Conservation (phyloP, 2,329 filamentous ascomycete genomes). For the Trichoderma koningii region DNA sequence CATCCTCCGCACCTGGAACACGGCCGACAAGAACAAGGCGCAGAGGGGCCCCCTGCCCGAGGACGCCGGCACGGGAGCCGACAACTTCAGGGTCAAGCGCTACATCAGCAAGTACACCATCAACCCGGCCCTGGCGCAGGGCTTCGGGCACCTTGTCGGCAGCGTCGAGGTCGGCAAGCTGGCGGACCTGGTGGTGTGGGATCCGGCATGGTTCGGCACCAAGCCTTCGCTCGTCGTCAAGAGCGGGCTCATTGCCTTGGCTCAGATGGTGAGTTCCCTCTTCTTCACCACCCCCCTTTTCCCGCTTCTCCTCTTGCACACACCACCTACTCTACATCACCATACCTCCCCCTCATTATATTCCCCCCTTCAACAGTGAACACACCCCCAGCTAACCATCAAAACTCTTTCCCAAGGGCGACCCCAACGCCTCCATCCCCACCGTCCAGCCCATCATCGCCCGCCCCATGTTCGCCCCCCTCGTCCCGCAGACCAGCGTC, state of each 20-base stretch:
- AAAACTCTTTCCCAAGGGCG: conserved; percentile 55
- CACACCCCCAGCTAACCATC: background rate
- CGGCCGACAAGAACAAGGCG: conserved; percentile 92
- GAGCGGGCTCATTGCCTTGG: conserved; percentile 79
- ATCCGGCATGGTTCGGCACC: conserved; percentile 79
- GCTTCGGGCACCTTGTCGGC: conserved; percentile 83
- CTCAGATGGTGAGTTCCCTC: conserved; percentile 70
- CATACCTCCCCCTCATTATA: background rate
- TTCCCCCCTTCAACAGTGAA: background rate
- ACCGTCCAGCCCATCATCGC: conserved; percentile 83
- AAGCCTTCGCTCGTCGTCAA: conserved; percentile 84
- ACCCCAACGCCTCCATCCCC: conserved; percentile 81
- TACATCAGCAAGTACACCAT: conserved; percentile 97
- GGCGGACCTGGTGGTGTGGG: conserved; percentile 88
- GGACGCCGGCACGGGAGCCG: conserved; percentile 75
- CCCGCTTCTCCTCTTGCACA: no score
- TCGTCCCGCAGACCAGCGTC: conserved; percentile 71
- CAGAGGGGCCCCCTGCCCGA: conserved; percentile 77
- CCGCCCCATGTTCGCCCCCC: conserved; percentile 81
- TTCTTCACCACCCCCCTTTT: no score
- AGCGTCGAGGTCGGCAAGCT: conserved; percentile 87
- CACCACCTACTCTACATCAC: background rate
- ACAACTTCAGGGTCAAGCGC: conserved; percentile 89
- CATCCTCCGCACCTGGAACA: conserved; percentile 91
- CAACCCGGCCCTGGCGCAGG: conserved; percentile 89